These are phyloP conservation scores for Manihot esculenta DNA, from an alignment of 441 rosid genomes.

Conservation along the genomic window DNA sequence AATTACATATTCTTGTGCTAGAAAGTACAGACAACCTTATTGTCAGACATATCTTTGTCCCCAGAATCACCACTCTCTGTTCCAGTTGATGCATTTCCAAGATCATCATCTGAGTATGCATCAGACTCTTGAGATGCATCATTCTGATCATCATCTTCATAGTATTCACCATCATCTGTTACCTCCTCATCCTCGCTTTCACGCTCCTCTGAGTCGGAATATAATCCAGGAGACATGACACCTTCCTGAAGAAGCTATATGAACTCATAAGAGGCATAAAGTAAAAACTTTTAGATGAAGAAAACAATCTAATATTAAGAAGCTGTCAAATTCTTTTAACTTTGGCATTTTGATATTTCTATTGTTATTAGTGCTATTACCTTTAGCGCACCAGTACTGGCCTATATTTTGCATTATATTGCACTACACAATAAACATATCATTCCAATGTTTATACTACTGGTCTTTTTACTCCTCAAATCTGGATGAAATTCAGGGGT, in stretches of 20 bases:
- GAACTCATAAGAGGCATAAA: constrained; percentile 28
- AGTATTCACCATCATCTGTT: constrained; percentile 80
- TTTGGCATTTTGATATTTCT: background rate
- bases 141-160: constrained; percentile 61
- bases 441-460: background rate
- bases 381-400: background rate
- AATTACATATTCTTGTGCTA: background rate
- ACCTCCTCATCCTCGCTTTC: constrained; percentile 85
- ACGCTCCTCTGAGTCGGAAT: constrained; percentile 79
- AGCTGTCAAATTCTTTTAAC: constrained; percentile 1
- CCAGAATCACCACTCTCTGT: constrained; percentile 45
- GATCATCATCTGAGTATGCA: constrained; percentile 52
- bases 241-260: constrained; percentile 64
- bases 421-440: background rate
- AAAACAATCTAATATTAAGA: background rate
- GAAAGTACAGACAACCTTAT: constrained; percentile 42
- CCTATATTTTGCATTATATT: background rate
- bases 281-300: constrained; percentile 18
- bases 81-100: constrained; percentile 49
- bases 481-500: background rate
- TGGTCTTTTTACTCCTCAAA: background rate
- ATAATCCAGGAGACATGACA: constrained; percentile 66
- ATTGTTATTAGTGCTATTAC: background rate
- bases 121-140: constrained; percentile 46
- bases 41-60: constrained; percentile 36